Conservation (phyloP, 2,329 filamentous ascomycete genomes). For the Chrysosporium queenslandicum region DNA sequence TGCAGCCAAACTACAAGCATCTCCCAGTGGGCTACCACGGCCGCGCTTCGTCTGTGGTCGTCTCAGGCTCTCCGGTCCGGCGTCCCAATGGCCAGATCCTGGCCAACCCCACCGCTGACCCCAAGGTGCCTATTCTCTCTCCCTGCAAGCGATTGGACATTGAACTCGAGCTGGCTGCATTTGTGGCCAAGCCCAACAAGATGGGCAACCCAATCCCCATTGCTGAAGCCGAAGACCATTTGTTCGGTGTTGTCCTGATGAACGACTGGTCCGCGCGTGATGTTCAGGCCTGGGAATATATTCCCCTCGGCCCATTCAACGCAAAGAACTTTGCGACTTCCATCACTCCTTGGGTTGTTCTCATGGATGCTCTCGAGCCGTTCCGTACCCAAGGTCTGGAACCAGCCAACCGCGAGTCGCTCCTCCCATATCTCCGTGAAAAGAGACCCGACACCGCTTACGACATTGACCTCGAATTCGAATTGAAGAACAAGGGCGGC, state of each 20-base stretch:
- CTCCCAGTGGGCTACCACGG: slow-evolving; percentile 76
- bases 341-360: slow-evolving; percentile 69
- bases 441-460: slow-evolving; percentile 50
- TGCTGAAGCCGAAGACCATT: slow-evolving; percentile 54
- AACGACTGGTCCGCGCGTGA: slow-evolving; percentile 84
- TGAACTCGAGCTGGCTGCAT: slow-evolving; percentile 69
- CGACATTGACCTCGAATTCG: slow-evolving; percentile 60
- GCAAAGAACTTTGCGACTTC: slow-evolving; percentile 73
- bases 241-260: slow-evolving; percentile 73
- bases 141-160: slow-evolving; percentile 62
- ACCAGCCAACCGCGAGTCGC: slow-evolving; percentile 42
- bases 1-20: slow-evolving; percentile 73
- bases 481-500: slow-evolving; percentile 40
- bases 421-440: slow-evolving; percentile 57
- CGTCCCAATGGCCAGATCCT: slow-evolving; percentile 68
- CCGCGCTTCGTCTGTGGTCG: slow-evolving; percentile 62
- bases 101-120: slow-evolving; percentile 50
- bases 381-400: slow-evolving; percentile 49
- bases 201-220: slow-evolving; percentile 57
- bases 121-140: slow-evolving; percentile 54
- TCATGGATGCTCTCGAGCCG: slow-evolving; percentile 64
- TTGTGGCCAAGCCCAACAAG: slow-evolving; percentile 55
- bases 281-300: slow-evolving; percentile 75
- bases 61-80: slow-evolving; percentile 62
- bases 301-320: slow-evolving; percentile 73